These are phyloP conservation scores for Lyophyllum semitale DNA, from an alignment of 768 basidiomycete species.

Conservation along the genomic window DNA sequence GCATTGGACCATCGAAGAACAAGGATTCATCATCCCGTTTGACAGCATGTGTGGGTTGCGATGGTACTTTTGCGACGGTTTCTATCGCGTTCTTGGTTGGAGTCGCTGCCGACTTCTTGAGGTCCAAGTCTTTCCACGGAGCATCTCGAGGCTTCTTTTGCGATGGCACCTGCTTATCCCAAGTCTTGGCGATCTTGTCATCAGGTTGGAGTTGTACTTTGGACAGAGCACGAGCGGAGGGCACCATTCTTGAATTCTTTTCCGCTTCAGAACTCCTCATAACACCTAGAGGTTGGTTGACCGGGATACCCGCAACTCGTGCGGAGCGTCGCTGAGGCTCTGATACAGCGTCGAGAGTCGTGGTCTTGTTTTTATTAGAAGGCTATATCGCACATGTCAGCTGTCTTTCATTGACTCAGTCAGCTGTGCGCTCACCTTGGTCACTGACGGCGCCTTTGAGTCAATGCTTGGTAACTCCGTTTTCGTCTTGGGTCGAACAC, in stretches of 20 bases:
- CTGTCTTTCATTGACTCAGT: not conserved
- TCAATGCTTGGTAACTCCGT: not conserved
- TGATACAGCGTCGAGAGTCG: not conserved
- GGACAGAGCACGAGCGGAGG: not conserved
- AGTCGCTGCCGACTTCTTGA: slow-evolving; percentile 8
- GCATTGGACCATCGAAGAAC: not conserved
- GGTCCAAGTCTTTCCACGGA: slow-evolving; percentile 6
- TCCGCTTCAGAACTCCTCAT: not conserved
- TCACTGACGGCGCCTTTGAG: not conserved
- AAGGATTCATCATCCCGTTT: not conserved
- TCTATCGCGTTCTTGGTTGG: not conserved
- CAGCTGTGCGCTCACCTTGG: not conserved
- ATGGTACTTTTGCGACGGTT: not conserved
- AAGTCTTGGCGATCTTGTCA: not conserved
- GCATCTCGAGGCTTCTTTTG: slow-evolving; percentile 3
- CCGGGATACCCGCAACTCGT: slow-evolving; percentile 4
- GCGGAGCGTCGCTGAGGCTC: slow-evolving; percentile 13
- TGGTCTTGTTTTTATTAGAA: not conserved
- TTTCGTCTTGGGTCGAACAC: not conserved
- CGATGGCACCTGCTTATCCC: not conserved
- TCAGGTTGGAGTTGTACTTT: not conserved
- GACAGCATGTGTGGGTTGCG: not conserved
- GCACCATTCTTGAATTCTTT: not conserved
- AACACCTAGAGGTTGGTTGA: not conserved
- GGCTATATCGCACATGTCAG: not conserved